phyloP scores from a whole-genome alignment of 768 basidiomycete species.

The Hygrophoropsis aurantiaca region DNA sequence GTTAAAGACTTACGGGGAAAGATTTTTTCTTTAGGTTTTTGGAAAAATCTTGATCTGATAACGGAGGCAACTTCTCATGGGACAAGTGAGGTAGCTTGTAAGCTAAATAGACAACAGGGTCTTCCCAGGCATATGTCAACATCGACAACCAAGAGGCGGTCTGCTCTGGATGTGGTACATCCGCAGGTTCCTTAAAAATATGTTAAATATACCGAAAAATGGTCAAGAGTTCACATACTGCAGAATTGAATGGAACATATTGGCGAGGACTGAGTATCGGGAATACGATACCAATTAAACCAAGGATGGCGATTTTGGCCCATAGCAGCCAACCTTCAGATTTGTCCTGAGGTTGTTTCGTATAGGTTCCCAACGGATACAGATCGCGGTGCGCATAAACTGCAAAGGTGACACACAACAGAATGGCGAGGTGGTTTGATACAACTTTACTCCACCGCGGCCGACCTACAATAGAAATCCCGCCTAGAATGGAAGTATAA shows the following conservation, averaged over 20 bases:
- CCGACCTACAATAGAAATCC: constrained; percentile 39
- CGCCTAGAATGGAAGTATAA: constrained; percentile 45
- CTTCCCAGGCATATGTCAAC: constrained; percentile 51
- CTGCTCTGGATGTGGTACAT: constrained; percentile 34
- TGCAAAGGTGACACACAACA: constrained; percentile 44
- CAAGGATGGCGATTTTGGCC: constrained; percentile 46
- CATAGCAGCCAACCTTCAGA: constrained; percentile 49
- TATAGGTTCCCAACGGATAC: constrained; percentile 56
- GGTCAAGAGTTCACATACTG: background rate
- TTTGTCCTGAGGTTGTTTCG: constrained; percentile 43
- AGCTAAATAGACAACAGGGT: constrained; percentile 44
- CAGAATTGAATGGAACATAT: constrained; percentile 55
- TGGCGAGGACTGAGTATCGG: constrained; percentile 55
- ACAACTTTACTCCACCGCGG: constrained; percentile 36
- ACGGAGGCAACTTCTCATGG: constrained; percentile 39
- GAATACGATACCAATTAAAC: constrained; percentile 43
- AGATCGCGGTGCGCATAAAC: constrained; percentile 57
- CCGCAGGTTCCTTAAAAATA: constrained; percentile 14
- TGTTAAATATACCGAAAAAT: background rate
- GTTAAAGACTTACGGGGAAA: constrained; percentile 25
- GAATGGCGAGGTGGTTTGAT: constrained; percentile 45
- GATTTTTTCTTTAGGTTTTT: constrained; percentile 30
- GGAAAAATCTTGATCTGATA: constrained; percentile 45
- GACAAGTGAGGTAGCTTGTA: constrained; percentile 42
- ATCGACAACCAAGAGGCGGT: constrained; percentile 32